Evolutionary conservation across 1,284 basidiomycete genomes (phyloP), one percentile per base, ranked within the genome.

Genomic region (Heterobasidion irregulare): DNA sequence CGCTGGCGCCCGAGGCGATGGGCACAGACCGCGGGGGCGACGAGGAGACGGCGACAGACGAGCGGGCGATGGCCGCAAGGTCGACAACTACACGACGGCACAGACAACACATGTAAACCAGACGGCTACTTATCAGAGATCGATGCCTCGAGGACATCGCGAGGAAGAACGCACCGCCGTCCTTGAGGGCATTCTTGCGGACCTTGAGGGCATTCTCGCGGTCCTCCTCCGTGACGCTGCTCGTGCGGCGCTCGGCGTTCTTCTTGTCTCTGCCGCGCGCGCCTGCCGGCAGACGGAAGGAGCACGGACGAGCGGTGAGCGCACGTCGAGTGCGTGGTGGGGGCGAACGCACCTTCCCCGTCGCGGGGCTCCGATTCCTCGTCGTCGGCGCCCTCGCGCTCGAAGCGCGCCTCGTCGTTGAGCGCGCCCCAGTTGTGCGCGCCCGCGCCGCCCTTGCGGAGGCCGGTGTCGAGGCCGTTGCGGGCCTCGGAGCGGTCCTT

Each of bases 381-480:
- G 65, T 86, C 82, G 44, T 72, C 71, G 18, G 75, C 56, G 10
- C 78, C 83, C 26, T 74, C 77, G 51, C 65, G 69, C 70, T 84
- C 85, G 65, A 79, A 74, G 58, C 77, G 72, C 46, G 69, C 72
- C 70, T 92, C 86, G 63, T 90, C 76, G 13, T 70, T 70, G 62
- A 89, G 68, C 52, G 77, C 79, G 58, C 92, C 92, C 92, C 92
- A 94, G 73, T 90, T 92, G 73, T 92, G 84, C 2, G 78, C 74
- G 44, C 92, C 92, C 44, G 81, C 83, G 55, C 92, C 92, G 61
- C 80, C 75, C 75, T 94, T 94, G 70, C 83, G 86, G 55, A 90
- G 67, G 59, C 77, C 79, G 68, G 82, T 82, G 77, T 84, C 82
- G 57, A 86, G 77, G 53, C 90, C 92, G 41, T 83, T 81, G 68